Percentiles rank a stretch among this genome's conserved stretches.
Conservation (phyloP, 78 protist genomes). For the Salpingoeca rosetta region DNA sequence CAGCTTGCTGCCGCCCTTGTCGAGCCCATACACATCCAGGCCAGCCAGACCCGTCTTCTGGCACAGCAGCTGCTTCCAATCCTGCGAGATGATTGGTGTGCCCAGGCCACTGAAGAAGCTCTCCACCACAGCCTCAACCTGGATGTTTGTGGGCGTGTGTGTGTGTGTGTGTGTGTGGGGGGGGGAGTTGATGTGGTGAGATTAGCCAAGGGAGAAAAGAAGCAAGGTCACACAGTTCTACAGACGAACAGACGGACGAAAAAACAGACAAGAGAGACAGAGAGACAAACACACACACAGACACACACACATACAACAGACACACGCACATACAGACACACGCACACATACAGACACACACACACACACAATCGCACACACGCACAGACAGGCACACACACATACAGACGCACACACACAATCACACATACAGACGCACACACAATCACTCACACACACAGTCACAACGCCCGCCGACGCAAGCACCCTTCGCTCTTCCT, state of each 20-base stretch:
- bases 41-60: neutral
- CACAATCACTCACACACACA: too few species aligned
- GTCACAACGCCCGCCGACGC: too few species aligned
- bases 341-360: neutral
- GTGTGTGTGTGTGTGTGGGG: neutral
- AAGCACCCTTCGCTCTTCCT: too few species aligned
- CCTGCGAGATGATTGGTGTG: neutral
- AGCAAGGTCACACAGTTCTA: neutral
- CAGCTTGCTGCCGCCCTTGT: neutral
- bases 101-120: neutral
- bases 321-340: neutral
- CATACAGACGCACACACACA: neutral
- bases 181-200: neutral
- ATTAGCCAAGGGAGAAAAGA: neutral
- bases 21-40: neutral
- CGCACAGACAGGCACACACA: neutral
- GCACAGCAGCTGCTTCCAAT: too few species aligned
- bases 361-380: neutral
- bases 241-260: neutral
- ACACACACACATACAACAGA: neutral
- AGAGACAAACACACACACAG: neutral
- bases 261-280: neutral
- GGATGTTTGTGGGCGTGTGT: neutral
- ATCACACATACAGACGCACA: neutral
- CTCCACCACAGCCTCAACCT: neutral